These are phyloP conservation scores for Alternaria longipes DNA, from an alignment of 2,329 filamentous ascomycete species.

Conservation along the genomic window DNA sequence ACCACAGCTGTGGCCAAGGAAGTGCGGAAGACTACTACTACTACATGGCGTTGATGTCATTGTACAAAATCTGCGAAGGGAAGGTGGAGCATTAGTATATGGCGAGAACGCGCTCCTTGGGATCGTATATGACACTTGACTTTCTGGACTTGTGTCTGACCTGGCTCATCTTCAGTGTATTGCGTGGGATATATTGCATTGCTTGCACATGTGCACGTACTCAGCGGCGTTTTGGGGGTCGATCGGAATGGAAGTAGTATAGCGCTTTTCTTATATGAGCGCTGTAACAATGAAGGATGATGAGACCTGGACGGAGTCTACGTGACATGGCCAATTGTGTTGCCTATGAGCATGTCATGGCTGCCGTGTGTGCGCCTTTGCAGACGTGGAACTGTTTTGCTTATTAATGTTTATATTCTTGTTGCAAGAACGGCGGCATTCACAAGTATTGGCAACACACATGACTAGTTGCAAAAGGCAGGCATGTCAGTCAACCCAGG, in stretches of 20 bases:
- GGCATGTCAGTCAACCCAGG: neutral
- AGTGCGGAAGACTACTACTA: conserved; percentile 8
- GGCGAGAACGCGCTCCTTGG: conserved; percentile 12
- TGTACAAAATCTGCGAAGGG: conserved; percentile 19
- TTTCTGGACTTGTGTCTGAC: conserved; percentile 10
- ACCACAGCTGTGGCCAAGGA: conserved; percentile 1
- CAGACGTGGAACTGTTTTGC: conserved; percentile 1
- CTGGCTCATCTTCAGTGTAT: conserved; percentile 14
- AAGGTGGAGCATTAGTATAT: conserved; percentile 4
- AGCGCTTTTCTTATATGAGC: conserved; percentile 15
- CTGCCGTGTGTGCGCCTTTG: neutral
- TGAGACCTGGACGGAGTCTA: neutral
- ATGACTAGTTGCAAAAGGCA: neutral
- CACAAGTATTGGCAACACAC: neutral
- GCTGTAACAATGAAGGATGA: conserved; percentile 11
- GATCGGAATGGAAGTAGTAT: conserved; percentile 11
- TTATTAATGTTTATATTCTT: neutral
- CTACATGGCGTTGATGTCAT: conserved; percentile 14
- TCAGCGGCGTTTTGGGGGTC: conserved; percentile 15
- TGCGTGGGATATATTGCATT: conserved; percentile 20
- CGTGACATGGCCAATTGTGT: neutral
- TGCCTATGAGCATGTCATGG: neutral
- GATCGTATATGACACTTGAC: conserved; percentile 13
- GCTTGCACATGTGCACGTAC: conserved; percentile 16
- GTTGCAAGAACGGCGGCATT: neutral